These are phyloP conservation scores for Talaromyces ruber DNA, from an alignment of 495 filamentous ascomycete genomes.

Conservation along the genomic window DNA sequence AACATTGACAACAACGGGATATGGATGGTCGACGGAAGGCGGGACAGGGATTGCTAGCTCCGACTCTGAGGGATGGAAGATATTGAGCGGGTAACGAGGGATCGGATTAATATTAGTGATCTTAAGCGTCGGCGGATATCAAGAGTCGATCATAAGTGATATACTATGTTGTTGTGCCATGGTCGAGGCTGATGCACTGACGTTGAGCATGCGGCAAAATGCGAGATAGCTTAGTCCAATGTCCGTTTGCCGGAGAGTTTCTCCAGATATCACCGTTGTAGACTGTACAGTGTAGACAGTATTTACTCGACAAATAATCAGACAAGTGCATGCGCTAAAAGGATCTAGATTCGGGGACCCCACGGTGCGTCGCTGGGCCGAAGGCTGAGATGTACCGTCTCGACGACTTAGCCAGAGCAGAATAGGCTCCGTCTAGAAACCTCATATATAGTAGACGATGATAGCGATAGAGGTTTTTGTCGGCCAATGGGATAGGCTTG, in stretches of 20 bases:
- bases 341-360: not conserved
- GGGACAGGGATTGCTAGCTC: too few species aligned
- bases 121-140: too few species aligned
- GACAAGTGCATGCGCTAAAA: not conserved
- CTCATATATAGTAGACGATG: too few species aligned
- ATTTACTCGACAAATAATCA: too few species aligned
- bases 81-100: not conserved
- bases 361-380: not conserved
- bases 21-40: not conserved
- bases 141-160: not conserved
- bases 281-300: too few species aligned
- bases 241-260: not conserved
- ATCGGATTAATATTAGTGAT: not conserved
- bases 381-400: not conserved
- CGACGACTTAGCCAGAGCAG: too few species aligned
- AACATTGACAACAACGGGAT: not conserved
- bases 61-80: too few species aligned
- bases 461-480: too few species aligned
- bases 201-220: not conserved
- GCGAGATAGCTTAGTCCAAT: not conserved
- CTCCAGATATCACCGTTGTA: not conserved
- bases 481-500: too few species aligned
- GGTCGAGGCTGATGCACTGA: not conserved
- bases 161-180: too few species aligned
- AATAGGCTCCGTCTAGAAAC: too few species aligned